These are phyloP conservation scores for Bretschneidera sinensis DNA, from an alignment of 345 rosid genomes.

Conservation along the genomic window DNA sequence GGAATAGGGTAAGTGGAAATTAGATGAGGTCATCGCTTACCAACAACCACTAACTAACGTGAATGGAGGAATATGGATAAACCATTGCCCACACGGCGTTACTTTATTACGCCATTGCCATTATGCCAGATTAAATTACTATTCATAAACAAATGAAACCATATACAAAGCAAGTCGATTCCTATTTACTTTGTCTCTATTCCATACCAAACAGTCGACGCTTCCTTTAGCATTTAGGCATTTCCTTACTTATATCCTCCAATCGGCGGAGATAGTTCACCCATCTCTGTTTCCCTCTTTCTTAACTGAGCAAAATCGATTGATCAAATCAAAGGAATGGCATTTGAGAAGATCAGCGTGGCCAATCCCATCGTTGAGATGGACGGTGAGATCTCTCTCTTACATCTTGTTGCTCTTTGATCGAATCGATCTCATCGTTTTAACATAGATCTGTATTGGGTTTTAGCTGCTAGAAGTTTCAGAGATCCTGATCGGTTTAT, in stretches of 20 bases:
- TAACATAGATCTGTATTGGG: not conserved
- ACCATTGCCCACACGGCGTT: too few species aligned
- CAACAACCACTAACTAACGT: too few species aligned
- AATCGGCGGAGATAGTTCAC: not conserved
- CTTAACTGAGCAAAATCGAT: not conserved
- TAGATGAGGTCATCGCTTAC: too few species aligned
- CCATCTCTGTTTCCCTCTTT: not conserved
- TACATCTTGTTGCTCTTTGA: not conserved
- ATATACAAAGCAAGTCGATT: not conserved
- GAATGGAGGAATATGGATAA: too few species aligned
- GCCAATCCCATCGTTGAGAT: constrained; percentile 92
- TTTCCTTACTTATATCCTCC: not conserved
- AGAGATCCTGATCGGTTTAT: not conserved
- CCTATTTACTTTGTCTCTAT: not conserved
- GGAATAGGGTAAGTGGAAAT: too few species aligned
- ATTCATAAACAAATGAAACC: not conserved
- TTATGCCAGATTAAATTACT: too few species aligned
- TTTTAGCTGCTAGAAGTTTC: not conserved
- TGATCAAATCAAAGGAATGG: constrained; percentile 33
- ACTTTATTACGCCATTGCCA: too few species aligned
- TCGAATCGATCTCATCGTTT: not conserved
- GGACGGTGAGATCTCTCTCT: constrained; percentile 67
- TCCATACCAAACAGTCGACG: not conserved
- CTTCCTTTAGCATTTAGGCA: too few species aligned
- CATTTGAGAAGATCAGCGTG: constrained; percentile 85